Evolutionary conservation across 2,329 filamentous ascomycete genomes (phyloP).

Genomic region (Fusarium sp.): DNA sequence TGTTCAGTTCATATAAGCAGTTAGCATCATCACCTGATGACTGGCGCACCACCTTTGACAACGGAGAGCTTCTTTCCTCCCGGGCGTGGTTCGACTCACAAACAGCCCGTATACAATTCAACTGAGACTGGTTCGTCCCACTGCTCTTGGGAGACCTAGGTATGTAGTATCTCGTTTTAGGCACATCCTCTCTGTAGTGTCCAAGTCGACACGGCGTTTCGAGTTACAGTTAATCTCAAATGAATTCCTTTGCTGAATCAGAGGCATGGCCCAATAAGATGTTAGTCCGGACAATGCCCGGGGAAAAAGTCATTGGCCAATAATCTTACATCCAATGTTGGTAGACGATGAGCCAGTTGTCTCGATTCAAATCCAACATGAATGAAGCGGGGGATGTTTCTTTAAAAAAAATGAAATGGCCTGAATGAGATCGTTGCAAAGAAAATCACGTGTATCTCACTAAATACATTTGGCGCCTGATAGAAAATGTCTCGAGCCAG

Average conservation of each 20-base stretch:
- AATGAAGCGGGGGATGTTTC: not conserved
- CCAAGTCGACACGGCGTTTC: not conserved
- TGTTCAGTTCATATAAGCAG: not conserved
- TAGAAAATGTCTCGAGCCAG: not conserved
- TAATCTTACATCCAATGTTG: constrained; percentile 27
- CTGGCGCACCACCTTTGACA: not conserved
- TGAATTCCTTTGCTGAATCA: constrained; percentile 6
- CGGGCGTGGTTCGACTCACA: not conserved
- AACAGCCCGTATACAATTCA: not conserved
- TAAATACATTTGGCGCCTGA: not conserved
- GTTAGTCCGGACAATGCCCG: not conserved
- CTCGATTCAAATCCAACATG: not conserved
- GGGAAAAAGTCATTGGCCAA: constrained; percentile 6
- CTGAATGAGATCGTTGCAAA: not conserved
- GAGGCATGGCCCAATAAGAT: constrained; percentile 5
- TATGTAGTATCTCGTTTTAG: not conserved
- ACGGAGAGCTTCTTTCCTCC: not conserved
- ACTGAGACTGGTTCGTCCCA: not conserved
- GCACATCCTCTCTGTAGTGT: not conserved
- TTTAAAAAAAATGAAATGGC: not conserved
- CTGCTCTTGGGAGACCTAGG: not conserved
- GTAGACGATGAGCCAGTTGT: not conserved
- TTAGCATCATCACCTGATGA: not conserved
- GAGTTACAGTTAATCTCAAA: not conserved
- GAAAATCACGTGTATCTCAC: not conserved